These are phyloP conservation scores for Rhodotorula sp. DNA, from an alignment of 1,284 basidiomycete species.

Conservation along the genomic window DNA sequence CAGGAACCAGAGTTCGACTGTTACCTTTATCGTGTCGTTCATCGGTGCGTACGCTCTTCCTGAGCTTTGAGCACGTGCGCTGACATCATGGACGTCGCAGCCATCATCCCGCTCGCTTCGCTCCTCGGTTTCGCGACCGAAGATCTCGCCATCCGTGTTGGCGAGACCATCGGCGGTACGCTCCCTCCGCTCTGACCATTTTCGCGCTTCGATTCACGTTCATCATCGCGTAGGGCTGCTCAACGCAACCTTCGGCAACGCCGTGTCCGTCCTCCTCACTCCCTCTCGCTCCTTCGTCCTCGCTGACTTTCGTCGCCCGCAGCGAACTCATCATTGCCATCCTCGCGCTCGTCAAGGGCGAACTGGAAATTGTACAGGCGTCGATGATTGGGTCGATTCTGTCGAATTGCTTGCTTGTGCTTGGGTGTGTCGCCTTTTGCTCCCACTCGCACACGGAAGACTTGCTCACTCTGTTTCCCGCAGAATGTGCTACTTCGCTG, in stretches of 20 bases:
- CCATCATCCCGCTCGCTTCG: conserved; percentile 42
- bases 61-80: too few relatives aligned
- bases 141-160: conserved; percentile 43
- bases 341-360: conserved; percentile 73
- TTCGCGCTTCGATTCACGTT: too few relatives aligned
- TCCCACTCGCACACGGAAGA: conserved; percentile 46
- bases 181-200: too few relatives aligned
- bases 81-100: background rate
- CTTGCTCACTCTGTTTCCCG: too few relatives aligned
- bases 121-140: conserved; percentile 45
- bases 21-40: conserved; percentile 56
- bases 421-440: conserved; percentile 62
- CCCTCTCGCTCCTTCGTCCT: too few relatives aligned
- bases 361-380: conserved; percentile 68
- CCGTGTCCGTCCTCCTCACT: conserved; percentile 9
- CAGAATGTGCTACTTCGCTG: conserved; percentile 2
- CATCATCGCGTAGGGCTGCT: conserved; percentile 47
- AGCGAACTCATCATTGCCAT: conserved; percentile 73
- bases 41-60: conserved; percentile 35
- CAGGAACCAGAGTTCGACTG: conserved; percentile 53
- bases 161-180: conserved; percentile 52
- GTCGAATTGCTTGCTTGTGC: conserved; percentile 81
- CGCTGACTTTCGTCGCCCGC: background rate
- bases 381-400: conserved; percentile 73
- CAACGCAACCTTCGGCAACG: conserved; percentile 61